A percentile compares a stretch with the other conserved stretches of the same genome.
phyloP scores from a whole-genome alignment of 179 eudicot genomes.

The Drosera spatulata region DNA sequence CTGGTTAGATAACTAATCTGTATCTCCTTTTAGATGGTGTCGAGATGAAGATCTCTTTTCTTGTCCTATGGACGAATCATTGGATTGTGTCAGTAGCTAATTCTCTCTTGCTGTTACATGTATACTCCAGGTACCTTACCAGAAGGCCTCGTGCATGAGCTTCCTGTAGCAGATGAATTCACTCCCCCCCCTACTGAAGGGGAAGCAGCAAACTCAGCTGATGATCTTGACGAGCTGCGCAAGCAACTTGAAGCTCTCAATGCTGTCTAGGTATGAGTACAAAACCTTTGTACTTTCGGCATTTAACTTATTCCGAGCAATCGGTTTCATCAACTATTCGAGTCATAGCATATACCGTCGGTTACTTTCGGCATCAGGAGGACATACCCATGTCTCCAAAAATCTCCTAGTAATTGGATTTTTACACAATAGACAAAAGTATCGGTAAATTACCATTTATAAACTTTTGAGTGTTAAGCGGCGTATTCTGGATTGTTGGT shows the following conservation, averaged over 20 bases:
- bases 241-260: constrained; percentile 84
- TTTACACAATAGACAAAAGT: no score
- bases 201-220: constrained; percentile 27
- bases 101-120: neutral
- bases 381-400: no score
- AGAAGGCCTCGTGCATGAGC: constrained; percentile 74
- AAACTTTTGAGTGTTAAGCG: no score
- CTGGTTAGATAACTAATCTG: neutral
- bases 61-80: no score
- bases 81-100: neutral
- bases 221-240: constrained; percentile 82
- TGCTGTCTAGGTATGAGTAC: constrained; percentile 7
- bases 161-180: constrained; percentile 62
- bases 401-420: no score
- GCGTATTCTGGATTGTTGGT: no score
- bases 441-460: no score
- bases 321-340: no score
- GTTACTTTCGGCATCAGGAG: no score
- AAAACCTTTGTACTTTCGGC: no score
- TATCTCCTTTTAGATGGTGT: neutral
- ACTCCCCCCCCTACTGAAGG: constrained; percentile 19
- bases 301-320: no score
- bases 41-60: neutral
- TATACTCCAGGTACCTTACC: constrained; percentile 53
- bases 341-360: no score